phyloP scores from a whole-genome alignment of 768 basidiomycete species.

The Nidularia pulvinata region DNA sequence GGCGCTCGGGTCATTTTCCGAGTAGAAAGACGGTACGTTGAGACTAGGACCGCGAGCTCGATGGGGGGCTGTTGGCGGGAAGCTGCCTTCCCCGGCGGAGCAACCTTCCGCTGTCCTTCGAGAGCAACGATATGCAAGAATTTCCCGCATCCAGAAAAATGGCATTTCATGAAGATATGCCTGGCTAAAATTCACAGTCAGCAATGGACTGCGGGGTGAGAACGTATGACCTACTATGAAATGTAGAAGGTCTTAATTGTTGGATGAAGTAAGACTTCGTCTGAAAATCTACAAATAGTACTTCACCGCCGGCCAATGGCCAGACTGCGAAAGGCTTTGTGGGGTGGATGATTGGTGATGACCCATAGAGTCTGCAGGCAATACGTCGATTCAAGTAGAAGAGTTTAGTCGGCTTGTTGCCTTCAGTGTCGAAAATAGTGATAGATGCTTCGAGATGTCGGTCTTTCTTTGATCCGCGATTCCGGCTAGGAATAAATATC shows the following conservation, averaged over 20 bases:
- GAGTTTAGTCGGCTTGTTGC: not conserved
- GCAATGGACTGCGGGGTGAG: not conserved
- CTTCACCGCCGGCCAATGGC: constrained; percentile 21
- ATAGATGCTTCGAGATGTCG: not conserved
- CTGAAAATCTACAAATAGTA: constrained; percentile 20
- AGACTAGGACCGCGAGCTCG: constrained; percentile 12
- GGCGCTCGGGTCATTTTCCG: constrained; percentile 12
- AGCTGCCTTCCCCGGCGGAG: not conserved
- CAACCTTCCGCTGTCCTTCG: constrained; percentile 11
- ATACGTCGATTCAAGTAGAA: constrained; percentile 3
- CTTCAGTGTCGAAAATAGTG: not conserved
- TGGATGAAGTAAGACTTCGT: constrained; percentile 20
- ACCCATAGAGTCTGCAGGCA: constrained; percentile 16
- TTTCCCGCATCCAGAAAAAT: constrained; percentile 18
- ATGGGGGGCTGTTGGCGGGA: not conserved
- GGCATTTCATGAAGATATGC: constrained; percentile 19
- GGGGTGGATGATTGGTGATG: constrained; percentile 22
- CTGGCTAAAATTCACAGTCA: constrained; percentile 9
- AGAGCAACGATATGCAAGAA: constrained; percentile 21
- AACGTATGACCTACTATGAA: constrained; percentile 13
- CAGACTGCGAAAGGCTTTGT: constrained; percentile 18
- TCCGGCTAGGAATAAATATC: not conserved
- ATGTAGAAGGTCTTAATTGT: constrained; percentile 18
- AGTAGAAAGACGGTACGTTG: constrained; percentile 16
- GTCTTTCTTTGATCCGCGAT: not conserved